Percentiles rank a stretch among this genome's conserved stretches.
These are phyloP conservation scores for Suillus discolor DNA, from an alignment of 768 basidiomycete genomes.

Conservation along the genomic window DNA sequence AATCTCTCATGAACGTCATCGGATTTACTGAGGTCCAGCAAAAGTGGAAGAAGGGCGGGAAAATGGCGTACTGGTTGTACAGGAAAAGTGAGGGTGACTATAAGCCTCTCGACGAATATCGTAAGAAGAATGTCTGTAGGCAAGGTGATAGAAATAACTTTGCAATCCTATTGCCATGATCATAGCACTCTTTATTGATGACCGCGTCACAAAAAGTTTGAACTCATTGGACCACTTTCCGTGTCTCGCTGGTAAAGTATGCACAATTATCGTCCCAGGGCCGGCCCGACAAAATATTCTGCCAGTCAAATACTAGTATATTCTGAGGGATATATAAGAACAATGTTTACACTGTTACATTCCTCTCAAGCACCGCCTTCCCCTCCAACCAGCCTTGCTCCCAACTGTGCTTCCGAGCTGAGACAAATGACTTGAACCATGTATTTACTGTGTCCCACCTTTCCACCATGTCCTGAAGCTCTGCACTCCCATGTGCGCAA, in stretches of 20 bases:
- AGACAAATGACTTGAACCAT: not conserved
- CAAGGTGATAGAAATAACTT: constrained; percentile 84
- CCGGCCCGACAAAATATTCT: not conserved
- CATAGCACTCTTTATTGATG: not conserved
- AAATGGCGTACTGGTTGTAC: constrained; percentile 89
- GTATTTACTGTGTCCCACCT: constrained; percentile 1
- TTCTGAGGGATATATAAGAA: not conserved
- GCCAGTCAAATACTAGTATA: not conserved
- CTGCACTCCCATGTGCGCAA: not conserved
- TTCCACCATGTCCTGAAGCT: not conserved
- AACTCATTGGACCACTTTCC: not conserved
- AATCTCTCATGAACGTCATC: constrained; percentile 55
- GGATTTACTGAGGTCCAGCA: constrained; percentile 65
- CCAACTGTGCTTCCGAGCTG: not conserved
- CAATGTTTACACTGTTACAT: not conserved
- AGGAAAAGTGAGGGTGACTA: constrained; percentile 38
- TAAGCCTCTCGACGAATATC: constrained; percentile 32
- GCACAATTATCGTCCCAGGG: not conserved
- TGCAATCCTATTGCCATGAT: constrained; percentile 45
- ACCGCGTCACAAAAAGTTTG: not conserved
- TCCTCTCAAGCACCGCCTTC: not conserved
- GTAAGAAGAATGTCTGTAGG: constrained; percentile 60
- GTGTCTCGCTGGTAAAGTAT: not conserved
- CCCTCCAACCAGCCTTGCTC: not conserved
- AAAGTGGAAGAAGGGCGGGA: constrained; percentile 69